phyloP scores from a whole-genome alignment of 2,329 filamentous ascomycete genomes.

The Metarhizium guizhouense region DNA sequence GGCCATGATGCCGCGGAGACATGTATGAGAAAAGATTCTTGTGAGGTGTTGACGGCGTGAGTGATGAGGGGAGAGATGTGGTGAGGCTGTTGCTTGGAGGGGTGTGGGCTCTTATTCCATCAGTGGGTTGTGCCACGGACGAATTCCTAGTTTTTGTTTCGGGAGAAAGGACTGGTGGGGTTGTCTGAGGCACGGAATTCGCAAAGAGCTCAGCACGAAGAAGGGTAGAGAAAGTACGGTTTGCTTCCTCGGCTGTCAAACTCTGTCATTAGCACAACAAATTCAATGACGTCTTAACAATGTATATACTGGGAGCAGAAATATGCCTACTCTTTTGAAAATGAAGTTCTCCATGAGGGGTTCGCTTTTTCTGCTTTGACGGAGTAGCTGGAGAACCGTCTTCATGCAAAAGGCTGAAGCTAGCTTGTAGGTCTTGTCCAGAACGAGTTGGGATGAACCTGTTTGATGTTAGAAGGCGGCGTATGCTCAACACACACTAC shows the following conservation, averaged over 20 bases:
- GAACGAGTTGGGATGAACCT: constrained; percentile 94
- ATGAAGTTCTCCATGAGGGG: constrained; percentile 81
- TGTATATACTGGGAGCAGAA: neutral
- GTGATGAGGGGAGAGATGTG: constrained; percentile 57
- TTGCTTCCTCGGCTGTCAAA: constrained; percentile 73
- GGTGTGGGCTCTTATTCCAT: constrained; percentile 68
- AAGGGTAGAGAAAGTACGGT: constrained; percentile 81
- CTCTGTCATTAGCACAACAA: constrained; percentile 3
- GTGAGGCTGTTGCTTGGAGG: constrained; percentile 60
- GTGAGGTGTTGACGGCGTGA: constrained; percentile 90
- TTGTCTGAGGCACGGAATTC: constrained; percentile 73
- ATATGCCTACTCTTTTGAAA: constrained; percentile 73
- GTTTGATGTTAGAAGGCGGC: constrained; percentile 15
- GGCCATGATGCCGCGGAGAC: constrained; percentile 61
- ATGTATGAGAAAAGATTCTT: constrained; percentile 95
- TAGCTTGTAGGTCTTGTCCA: constrained; percentile 86
- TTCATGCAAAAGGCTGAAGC: constrained; percentile 85
- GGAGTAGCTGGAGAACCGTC: constrained; percentile 89
- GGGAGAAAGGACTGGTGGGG: constrained; percentile 53
- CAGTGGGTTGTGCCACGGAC: constrained; percentile 45
- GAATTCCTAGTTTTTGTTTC: constrained; percentile 43
- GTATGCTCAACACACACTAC: neutral
- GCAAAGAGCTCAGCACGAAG: constrained; percentile 91
- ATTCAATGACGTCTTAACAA: constrained; percentile 8
- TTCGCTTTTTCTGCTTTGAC: constrained; percentile 74